Conservation (phyloP, 2,329 filamentous ascomycete genomes). For the Trichoderma sp. region DNA sequence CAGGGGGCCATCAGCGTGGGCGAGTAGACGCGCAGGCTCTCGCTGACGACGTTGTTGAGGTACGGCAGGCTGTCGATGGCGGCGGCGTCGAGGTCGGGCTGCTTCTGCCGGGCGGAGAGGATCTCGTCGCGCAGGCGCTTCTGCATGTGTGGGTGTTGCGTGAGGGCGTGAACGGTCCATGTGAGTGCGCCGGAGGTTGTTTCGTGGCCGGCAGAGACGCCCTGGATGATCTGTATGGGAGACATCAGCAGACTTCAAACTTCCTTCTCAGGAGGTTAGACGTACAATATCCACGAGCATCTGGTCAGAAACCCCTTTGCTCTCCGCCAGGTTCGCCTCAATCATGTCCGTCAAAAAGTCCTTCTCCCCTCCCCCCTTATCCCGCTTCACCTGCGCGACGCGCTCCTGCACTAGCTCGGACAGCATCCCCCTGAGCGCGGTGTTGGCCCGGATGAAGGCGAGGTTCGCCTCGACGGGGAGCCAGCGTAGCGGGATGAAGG, state of each 20-base stretch:
- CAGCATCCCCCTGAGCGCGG: constrained; percentile 15
- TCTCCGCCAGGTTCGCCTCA: constrained; percentile 20
- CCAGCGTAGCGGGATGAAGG: constrained; percentile 24
- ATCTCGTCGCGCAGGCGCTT: constrained; percentile 46
- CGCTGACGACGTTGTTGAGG: constrained; percentile 48
- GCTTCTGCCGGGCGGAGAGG: constrained; percentile 2
- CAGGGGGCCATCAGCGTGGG: constrained; percentile 41
- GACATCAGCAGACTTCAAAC: neutral
- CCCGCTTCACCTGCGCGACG: neutral
- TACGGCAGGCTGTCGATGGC: constrained; percentile 41
- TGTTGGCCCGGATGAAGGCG: constrained; percentile 15
- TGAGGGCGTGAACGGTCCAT: constrained; percentile 48
- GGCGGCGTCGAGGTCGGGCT: constrained; percentile 18
- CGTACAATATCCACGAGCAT: constrained; percentile 19
- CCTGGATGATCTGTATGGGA: constrained; percentile 7
- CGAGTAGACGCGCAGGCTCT: constrained; percentile 48
- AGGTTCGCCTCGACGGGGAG: constrained; percentile 26
- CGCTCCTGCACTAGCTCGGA: constrained; percentile 24
- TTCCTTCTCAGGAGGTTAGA: no score
- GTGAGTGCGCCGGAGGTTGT: constrained; percentile 49
- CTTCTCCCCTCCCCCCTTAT: neutral
- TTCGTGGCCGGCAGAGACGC: constrained; percentile 44
- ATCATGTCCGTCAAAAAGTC: constrained; percentile 23
- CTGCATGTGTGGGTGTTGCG: constrained; percentile 45
- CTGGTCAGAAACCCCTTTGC: neutral